Percentiles rank a stretch among this genome's conserved stretches.
Conservation (phyloP, 1,284 basidiomycete species). For the Agaricales sp. region DNA sequence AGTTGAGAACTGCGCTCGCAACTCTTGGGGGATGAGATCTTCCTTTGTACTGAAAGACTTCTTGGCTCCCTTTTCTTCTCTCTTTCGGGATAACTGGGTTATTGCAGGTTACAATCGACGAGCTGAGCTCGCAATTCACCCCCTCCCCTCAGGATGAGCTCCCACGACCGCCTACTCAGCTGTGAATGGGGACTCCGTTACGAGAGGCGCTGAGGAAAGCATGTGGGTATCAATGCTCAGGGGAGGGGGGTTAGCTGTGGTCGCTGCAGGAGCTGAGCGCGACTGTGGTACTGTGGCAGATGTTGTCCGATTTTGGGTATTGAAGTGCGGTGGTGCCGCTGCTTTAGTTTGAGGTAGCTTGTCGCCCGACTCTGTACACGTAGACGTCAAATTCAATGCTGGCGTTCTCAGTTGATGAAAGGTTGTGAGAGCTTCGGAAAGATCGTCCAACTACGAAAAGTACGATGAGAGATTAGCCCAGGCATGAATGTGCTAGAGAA, state of each 20-base stretch:
- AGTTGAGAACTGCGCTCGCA: slow-evolving; percentile 66
- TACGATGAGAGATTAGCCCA: slow-evolving; percentile 5
- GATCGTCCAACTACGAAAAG: slow-evolving; percentile 51
- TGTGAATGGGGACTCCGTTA: no score
- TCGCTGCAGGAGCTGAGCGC: slow-evolving; percentile 9
- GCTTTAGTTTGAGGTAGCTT: neutral
- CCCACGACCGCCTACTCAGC: no score
- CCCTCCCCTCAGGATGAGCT: no score
- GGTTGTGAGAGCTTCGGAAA: slow-evolving; percentile 44
- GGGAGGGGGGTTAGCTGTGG: slow-evolving; percentile 15
- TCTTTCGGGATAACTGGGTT: no score
- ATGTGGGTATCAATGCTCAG: slow-evolving; percentile 1
- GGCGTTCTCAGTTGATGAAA: slow-evolving; percentile 51
- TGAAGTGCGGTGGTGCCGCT: no score
- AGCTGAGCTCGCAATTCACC: no score
- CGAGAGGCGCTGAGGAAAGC: neutral
- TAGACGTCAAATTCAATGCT: slow-evolving; percentile 30
- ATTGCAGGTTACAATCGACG: no score
- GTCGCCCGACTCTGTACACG: slow-evolving; percentile 2
- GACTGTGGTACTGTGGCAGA: neutral
- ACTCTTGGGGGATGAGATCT: slow-evolving; percentile 51
- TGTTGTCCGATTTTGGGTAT: no score
- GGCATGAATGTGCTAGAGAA: neutral
- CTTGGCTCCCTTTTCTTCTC: neutral
- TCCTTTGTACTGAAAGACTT: neutral